Evolutionary conservation across 2,329 filamentous ascomycete genomes (phyloP), one percentile per base, ranked within the genome.

Genomic region (Fusarium veterinarium): DNA sequence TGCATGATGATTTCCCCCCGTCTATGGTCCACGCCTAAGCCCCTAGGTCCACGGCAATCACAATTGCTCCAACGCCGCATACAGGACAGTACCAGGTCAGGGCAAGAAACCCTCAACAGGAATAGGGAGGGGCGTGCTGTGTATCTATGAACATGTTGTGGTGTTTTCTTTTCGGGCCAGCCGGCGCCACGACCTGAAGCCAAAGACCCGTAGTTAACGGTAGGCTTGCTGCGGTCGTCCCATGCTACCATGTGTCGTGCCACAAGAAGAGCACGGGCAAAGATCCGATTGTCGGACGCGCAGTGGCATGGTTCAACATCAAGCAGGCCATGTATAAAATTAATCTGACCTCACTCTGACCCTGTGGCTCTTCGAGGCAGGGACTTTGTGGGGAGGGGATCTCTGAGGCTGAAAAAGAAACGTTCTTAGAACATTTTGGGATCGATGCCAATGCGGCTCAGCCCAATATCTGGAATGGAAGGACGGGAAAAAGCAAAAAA

Each of bases 321-420:
- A 64, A 69, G 64, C 63, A 72, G 58, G 38, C 57, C 52, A 74
- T 68, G 45, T 49, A n/a, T 51, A 44, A 51, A 16, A 55, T 57
- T 42, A 38, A 53, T 35, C 69, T 55, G 60, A 42, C 48, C 56
- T 73, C 46, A 41, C 44, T 31, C 51, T 33, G 30, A 38, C 48
- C 20, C 51, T 37, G 33, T 51, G 62, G 49, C 31, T 31, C 53
- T 51, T 53, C 38, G 37, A 67, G 42, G 38, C 53, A 60, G 40
- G 61, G 41, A 55, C 67, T 64, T 53, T 52, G 65, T 72, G 70
- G 57, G 57, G 69, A 71, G 45, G 56, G 17, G 46, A 59, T 64
- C 28, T 64, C 74, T 75, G 75, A 76, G 75, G 75, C 75, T 77
- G 69, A 76, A 75, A 71, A 69, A 65, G 72, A 70, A 57, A 60